Evolutionary conservation across 495 filamentous ascomycete genomes (phyloP).

Genomic region (Penicillium chermesinum): DNA sequence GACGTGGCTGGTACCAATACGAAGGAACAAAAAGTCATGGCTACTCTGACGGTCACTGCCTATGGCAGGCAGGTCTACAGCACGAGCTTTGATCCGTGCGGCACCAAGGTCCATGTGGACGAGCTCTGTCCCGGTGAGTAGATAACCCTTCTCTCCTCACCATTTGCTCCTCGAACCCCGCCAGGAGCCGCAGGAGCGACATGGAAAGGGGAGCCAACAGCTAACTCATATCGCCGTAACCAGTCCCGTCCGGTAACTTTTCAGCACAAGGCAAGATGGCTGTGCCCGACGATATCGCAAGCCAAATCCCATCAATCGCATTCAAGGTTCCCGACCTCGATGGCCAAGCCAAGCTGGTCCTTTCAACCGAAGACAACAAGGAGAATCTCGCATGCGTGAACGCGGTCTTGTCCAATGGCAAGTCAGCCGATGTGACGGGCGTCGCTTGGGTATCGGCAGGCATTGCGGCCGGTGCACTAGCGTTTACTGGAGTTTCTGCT

Average conservation of each 20-base stretch:
- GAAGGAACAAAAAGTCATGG: conserved; percentile 74
- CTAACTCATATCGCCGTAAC: conserved; percentile 1
- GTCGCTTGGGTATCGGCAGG: conserved; percentile 82
- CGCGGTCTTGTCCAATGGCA: conserved; percentile 79
- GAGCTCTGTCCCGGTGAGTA: conserved; percentile 78
- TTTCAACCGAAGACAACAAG: conserved; percentile 56
- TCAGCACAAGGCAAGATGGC: conserved; percentile 60
- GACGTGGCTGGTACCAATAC: conserved; percentile 75
- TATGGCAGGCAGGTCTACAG: conserved; percentile 82
- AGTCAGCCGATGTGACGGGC: conserved; percentile 65
- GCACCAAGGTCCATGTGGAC: conserved; percentile 54
- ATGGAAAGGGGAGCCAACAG: neutral
- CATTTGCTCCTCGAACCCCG: too few species aligned
- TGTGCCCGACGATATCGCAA: conserved; percentile 65
- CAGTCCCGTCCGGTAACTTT: conserved; percentile 72
- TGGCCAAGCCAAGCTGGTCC: conserved; percentile 72
- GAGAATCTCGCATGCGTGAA: conserved; percentile 75
- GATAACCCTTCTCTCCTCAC: too few species aligned
- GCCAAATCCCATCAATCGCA: conserved; percentile 80
- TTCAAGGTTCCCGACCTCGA: conserved; percentile 90
- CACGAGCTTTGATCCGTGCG: conserved; percentile 79
- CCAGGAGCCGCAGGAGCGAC: neutral
- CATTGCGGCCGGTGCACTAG: conserved; percentile 78
- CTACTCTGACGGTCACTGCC: conserved; percentile 70
- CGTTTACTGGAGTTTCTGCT: conserved; percentile 69